phyloP scores from a whole-genome alignment of 306 rosid genomes.

The Senna tora region DNA sequence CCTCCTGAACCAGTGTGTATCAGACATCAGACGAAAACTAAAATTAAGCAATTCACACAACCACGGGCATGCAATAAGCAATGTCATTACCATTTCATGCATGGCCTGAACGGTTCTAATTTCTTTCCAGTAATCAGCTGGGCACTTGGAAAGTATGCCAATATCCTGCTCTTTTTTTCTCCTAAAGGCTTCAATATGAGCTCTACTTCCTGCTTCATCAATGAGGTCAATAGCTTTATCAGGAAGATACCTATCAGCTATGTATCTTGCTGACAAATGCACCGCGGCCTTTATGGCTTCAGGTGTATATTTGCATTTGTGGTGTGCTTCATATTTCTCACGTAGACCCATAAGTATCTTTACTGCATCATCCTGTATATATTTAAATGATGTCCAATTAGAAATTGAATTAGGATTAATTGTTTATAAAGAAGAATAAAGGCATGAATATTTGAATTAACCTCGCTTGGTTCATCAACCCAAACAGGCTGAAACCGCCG shows the following conservation, averaged over 20 bases:
- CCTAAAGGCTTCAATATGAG: constrained; percentile 77
- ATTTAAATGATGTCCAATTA: constrained; percentile 33
- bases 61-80: constrained; percentile 19
- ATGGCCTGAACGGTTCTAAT: constrained; percentile 71
- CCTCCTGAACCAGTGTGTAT: constrained; percentile 54
- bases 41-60: constrained; percentile 21
- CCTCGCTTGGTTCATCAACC: constrained; percentile 90
- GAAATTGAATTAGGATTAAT: constrained; percentile 21
- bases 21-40: constrained; percentile 38
- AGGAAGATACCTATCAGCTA: constrained; percentile 88
- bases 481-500: constrained; percentile 90
- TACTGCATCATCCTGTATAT: constrained; percentile 63
- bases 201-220: constrained; percentile 97
- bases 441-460: constrained; percentile 41
- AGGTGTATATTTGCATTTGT: constrained; percentile 70
- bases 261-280: constrained; percentile 70
- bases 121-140: constrained; percentile 84
- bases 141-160: constrained; percentile 65
- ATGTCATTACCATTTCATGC: constrained; percentile 74
- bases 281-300: constrained; percentile 82
- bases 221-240: constrained; percentile 97
- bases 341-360: constrained; percentile 71
- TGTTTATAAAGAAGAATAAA: constrained; percentile 16
- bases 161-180: constrained; percentile 60
- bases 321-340: constrained; percentile 76